Conservation (phyloP, 768 basidiomycete species). For the Naematelia aurantialba region DNA sequence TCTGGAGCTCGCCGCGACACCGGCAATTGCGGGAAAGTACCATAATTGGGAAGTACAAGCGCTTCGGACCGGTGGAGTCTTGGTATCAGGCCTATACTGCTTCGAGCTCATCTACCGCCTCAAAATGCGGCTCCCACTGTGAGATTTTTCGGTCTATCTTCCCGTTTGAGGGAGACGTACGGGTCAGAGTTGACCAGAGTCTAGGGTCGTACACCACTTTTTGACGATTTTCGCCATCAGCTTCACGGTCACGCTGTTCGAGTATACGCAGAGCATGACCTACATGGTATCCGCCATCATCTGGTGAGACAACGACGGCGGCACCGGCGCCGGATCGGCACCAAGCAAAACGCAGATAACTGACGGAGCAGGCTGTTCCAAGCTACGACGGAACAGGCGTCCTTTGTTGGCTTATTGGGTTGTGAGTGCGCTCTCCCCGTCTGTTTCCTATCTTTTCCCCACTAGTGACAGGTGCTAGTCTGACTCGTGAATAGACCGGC, state of each 20-base stretch:
- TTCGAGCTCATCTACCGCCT: conserved; percentile 36
- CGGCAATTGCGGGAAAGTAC: conserved; percentile 21
- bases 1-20: conserved; percentile 25
- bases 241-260: conserved; percentile 28
- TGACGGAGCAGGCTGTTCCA: conserved; percentile 30
- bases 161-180: neutral
- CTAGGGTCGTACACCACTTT: conserved; percentile 33
- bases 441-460: neutral
- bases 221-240: conserved; percentile 34
- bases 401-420: conserved; percentile 30
- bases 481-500: conserved; percentile 18
- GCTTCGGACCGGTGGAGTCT: conserved; percentile 20
- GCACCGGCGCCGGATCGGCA: too few relatives aligned
- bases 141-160: conserved; percentile 5
- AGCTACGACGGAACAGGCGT: conserved; percentile 36
- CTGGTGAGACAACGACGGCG: conserved; percentile 24
- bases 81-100: conserved; percentile 24
- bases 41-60: conserved; percentile 16
- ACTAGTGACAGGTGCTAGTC: neutral
- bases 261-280: conserved; percentile 24
- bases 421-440: conserved; percentile 16
- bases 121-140: conserved; percentile 34
- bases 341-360: neutral
- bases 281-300: conserved; percentile 26
- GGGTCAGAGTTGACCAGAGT: neutral